Conservation (phyloP, 2,329 filamentous ascomycete species). For the Verticillium klebahnii region DNA sequence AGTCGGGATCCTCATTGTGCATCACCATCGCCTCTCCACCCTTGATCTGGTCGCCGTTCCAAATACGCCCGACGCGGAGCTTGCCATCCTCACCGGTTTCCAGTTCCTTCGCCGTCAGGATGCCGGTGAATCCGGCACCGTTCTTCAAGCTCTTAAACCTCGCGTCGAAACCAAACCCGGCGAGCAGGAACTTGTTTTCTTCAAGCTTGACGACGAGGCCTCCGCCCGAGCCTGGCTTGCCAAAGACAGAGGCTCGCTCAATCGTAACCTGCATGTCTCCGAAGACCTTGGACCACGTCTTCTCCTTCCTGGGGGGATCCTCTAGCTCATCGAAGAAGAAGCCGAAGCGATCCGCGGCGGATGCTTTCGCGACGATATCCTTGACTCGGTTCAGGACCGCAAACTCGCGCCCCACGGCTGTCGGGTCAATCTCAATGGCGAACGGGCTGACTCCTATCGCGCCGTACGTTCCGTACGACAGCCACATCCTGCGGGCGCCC, state of each 20-base stretch:
- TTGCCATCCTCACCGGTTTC: slow-evolving; percentile 24
- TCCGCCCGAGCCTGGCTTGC: slow-evolving; percentile 27
- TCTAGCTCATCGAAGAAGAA: slow-evolving; percentile 30
- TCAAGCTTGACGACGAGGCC: slow-evolving; percentile 32
- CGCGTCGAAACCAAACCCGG: slow-evolving; percentile 30
- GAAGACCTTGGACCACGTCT: slow-evolving; percentile 20
- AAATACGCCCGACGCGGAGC: slow-evolving; percentile 20
- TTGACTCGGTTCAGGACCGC: slow-evolving; percentile 21
- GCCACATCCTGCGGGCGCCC: slow-evolving; percentile 35
- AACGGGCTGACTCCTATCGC: slow-evolving; percentile 33
- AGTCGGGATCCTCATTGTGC: slow-evolving; percentile 51
- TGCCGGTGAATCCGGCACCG: slow-evolving; percentile 28
- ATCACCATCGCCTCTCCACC: slow-evolving; percentile 44
- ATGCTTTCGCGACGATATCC: slow-evolving; percentile 18
- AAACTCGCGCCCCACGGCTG: slow-evolving; percentile 21
- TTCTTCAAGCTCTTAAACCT: slow-evolving; percentile 21
- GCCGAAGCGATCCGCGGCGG: slow-evolving; percentile 24
- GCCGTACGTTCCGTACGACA: slow-evolving; percentile 31
- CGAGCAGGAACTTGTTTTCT: slow-evolving; percentile 24
- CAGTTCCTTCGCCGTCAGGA: slow-evolving; percentile 27
- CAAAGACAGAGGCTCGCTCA: slow-evolving; percentile 32
- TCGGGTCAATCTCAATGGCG: slow-evolving; percentile 27
- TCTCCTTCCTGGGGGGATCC: slow-evolving; percentile 12
- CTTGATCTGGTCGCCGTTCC: slow-evolving; percentile 36
- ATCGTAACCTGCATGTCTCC: slow-evolving; percentile 26